A percentile compares a stretch with the other conserved stretches of the same genome.
Conservation (phyloP, 768 basidiomycete genomes). For the Termitomyces sp. region DNA sequence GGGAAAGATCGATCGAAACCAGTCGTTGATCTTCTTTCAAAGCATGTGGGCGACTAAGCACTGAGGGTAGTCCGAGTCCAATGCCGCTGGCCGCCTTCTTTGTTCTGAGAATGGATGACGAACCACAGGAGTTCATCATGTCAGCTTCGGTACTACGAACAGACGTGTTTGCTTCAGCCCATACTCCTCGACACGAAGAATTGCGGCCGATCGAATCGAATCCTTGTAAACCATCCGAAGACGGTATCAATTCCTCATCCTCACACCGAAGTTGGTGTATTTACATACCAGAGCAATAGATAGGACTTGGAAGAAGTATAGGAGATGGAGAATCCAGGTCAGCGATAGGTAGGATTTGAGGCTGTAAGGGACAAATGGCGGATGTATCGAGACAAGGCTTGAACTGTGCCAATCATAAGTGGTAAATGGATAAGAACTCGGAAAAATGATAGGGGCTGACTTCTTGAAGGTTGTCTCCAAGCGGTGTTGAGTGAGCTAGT, state of each 20-base stretch:
- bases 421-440: not conserved
- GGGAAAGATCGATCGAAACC: not conserved
- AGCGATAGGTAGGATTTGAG: constrained; percentile 1
- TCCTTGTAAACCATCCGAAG: not conserved
- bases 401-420: not conserved
- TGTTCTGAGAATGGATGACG: not conserved
- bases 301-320: constrained; percentile 5
- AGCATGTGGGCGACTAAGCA: not conserved
- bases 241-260: not conserved
- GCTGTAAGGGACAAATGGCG: constrained; percentile 1
- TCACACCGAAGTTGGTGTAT: not conserved
- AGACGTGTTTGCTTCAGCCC: not conserved
- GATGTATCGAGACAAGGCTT: not conserved
- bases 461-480: not conserved
- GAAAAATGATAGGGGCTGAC: not conserved
- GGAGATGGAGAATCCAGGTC: constrained; percentile 10
- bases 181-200: not conserved
- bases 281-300: not conserved
- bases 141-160: not conserved
- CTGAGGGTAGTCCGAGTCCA: constrained; percentile 10
- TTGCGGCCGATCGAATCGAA: not conserved
- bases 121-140: not conserved
- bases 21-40: not conserved
- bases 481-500: not conserved
- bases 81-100: constrained; percentile 9